Conservation (phyloP, 2,329 filamentous ascomycete genomes). For the Ascochyta koolunga region DNA sequence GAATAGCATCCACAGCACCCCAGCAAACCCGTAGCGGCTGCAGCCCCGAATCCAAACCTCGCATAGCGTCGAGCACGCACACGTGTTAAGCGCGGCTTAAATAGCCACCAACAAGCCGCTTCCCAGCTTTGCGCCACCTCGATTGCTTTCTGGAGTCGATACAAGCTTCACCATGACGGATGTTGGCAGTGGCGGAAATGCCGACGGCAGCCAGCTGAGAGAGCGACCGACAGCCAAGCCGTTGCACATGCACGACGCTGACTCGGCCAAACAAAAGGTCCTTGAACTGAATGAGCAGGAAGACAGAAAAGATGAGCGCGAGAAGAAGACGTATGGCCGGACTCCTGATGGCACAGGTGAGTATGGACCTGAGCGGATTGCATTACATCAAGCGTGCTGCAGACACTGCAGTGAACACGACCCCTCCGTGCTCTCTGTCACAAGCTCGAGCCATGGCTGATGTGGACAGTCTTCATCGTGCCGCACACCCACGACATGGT, state of each 20-base stretch:
- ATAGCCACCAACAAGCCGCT: conserved; percentile 27
- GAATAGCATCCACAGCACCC: conserved; percentile 20
- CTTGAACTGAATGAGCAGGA: conserved; percentile 58
- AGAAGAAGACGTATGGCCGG: conserved; percentile 84
- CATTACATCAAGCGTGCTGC: too few relatives aligned
- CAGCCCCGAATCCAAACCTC: conserved; percentile 26
- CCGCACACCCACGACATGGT: conserved; percentile 99
- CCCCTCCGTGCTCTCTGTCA: background rate
- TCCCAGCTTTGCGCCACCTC: conserved; percentile 18
- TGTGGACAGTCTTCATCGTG: conserved; percentile 81
- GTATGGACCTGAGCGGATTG: conserved; percentile 44
- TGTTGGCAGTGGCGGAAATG: conserved; percentile 18
- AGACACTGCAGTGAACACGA: background rate
- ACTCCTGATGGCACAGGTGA: conserved; percentile 89
- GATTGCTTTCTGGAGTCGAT: conserved; percentile 23
- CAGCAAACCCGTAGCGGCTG: conserved; percentile 31
- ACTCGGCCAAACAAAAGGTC: conserved; percentile 54
- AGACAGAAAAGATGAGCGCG: conserved; percentile 55
- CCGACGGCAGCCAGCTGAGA: conserved; percentile 39
- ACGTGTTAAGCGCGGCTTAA: conserved; percentile 28
- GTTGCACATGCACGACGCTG: conserved; percentile 35
- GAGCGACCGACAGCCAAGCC: conserved; percentile 40
- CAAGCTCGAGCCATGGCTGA: conserved; percentile 24
- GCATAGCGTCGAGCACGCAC: conserved; percentile 37
- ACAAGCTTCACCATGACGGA: conserved; percentile 35